phyloP scores from a whole-genome alignment of 306 rosid genomes.

The Dicorynia guianensis region DNA sequence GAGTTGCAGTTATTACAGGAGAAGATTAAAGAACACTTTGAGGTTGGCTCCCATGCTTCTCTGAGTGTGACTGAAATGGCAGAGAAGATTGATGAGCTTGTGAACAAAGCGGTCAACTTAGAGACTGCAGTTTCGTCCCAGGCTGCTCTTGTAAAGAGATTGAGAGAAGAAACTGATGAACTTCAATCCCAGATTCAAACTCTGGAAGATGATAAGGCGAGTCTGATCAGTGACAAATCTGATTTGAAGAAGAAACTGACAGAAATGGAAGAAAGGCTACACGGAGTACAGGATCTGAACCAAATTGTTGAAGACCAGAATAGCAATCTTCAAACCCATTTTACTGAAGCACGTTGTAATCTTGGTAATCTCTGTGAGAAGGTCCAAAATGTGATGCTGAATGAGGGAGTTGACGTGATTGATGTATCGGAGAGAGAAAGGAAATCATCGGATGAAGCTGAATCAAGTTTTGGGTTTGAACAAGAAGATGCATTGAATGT shows the following conservation, averaged over 20 bases:
- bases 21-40: constrained; percentile 65
- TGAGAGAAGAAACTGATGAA: constrained; percentile 73
- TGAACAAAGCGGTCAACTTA: constrained; percentile 73
- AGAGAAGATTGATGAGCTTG: constrained; percentile 87
- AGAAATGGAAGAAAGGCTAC: constrained; percentile 72
- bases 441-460: constrained; percentile 36
- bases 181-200: constrained; percentile 67
- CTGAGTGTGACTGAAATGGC: constrained; percentile 78
- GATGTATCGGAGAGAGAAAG: constrained; percentile 36
- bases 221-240: constrained; percentile 55
- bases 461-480: constrained; percentile 39
- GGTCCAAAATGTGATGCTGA: constrained; percentile 56
- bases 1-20: constrained; percentile 57
- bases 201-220: constrained; percentile 72
- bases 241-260: constrained; percentile 56
- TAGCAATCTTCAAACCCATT: constrained; percentile 62
- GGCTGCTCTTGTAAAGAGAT: constrained; percentile 66
- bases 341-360: constrained; percentile 61
- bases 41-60: constrained; percentile 51
- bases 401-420: constrained; percentile 50
- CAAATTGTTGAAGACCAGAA: constrained; percentile 60
- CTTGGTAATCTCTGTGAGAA: constrained; percentile 66
- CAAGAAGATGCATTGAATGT: constrained; percentile 40
- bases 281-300: constrained; percentile 60
- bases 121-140: constrained; percentile 83